Base-by-base conservation (phyloP, 495 filamentous ascomycete species). In the Penicillium cosmopolitanum region DNA sequence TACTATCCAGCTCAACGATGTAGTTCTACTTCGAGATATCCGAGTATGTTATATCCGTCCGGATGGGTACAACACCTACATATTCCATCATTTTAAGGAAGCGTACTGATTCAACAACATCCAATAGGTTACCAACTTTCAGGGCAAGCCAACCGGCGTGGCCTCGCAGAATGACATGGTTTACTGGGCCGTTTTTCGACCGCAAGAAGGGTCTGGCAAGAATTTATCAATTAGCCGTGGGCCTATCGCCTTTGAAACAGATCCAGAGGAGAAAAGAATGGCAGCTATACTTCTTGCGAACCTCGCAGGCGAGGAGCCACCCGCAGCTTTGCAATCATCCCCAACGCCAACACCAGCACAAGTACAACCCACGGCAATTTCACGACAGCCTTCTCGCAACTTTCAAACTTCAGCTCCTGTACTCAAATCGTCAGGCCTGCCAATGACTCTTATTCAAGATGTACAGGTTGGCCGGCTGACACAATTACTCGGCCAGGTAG, bases 401-500 rank as follows among this genome's bases (percentile, higher is more conserved):
- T 44, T 64, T 23, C 67, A 68, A 47, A 46, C 62, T 33, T 58
- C 63, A 15, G 18, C 28, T 10, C 19, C 62, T 6, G 38, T 51
- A 9, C 25, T 60, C 16, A 66, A 61, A 15, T 11, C 35, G 28
- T 53, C 48, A 36, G 40, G 47, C 15, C 56, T 64, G 4, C 92
- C 89, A 55, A 88, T 89, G 61, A 72, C 77, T 35, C 77, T 89
- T 1, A 76, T 97, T 52, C 81, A 88, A 60, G 86, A 92, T 68
- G 70, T 92, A 15, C 57, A 80, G 43, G 69, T 79, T 8, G 57
- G 75, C 31, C 76, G 63, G 2, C 92, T 87, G 67, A 85, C 82
- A 67, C 87, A 97, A 71, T 61, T 96, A 7, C 71, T 92, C 16
- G 92, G 85, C n/a, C 82, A 93, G 67, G 85, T 97, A 4, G 79